Evolutionary conservation across 257 asterid species (phyloP).

Genomic region (Solanum dulcamara): DNA sequence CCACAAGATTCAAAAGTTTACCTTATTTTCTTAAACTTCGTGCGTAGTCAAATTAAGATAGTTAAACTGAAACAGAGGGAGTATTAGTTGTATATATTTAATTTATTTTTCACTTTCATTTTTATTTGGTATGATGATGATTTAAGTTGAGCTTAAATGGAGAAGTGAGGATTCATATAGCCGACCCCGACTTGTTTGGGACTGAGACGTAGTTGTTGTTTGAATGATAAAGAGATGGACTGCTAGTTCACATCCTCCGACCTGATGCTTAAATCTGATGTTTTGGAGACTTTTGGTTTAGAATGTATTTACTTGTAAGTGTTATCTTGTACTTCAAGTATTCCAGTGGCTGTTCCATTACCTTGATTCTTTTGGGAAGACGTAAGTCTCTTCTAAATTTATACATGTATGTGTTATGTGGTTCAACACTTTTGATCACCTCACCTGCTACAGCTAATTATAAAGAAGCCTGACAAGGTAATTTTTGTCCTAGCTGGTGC

Average conservation of each 20-base stretch:
- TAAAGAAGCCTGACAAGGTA: background rate
- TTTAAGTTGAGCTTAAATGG: background rate
- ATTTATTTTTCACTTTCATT: background rate
- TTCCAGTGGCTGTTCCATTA: background rate
- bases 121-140: background rate
- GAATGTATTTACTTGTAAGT: background rate
- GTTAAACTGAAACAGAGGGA: background rate
- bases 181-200: background rate
- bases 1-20: background rate
- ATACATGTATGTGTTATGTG: background rate
- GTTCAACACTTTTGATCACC: background rate
- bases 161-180: background rate
- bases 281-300: background rate
- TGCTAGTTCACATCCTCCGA: background rate
- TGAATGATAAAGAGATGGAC: background rate
- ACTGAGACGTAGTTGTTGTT: background rate
- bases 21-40: background rate
- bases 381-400: background rate
- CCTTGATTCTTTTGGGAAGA: background rate
- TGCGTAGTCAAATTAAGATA: background rate
- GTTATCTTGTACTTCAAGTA: background rate
- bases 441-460: background rate
- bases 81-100: background rate
- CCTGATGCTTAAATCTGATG: background rate
- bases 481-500: background rate